Conservation (phyloP, 2,329 filamentous ascomycete genomes). For the Penicillium sp. region DNA sequence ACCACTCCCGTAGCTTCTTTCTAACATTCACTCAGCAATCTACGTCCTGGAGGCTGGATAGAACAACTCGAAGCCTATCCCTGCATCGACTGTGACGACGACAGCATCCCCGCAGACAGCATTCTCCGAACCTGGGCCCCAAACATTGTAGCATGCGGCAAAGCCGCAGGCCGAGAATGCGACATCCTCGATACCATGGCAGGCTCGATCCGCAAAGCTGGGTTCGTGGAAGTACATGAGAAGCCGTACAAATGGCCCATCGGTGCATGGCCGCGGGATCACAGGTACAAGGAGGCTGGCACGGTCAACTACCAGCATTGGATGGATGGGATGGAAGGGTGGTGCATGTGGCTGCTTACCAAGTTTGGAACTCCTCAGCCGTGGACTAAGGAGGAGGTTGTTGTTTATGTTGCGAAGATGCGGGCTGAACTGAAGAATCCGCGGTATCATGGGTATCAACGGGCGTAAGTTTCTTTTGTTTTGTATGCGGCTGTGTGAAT, state of each 20-base stretch:
- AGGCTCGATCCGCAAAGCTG: slow-evolving; percentile 24
- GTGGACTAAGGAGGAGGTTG: slow-evolving; percentile 15
- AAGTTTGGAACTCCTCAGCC: slow-evolving; percentile 16
- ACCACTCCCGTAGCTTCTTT: neutral
- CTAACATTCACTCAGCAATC: slow-evolving; percentile 10
- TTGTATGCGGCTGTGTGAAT: neutral
- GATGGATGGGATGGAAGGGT: slow-evolving; percentile 30
- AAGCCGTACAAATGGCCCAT: slow-evolving; percentile 32
- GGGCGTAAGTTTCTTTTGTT: slow-evolving; percentile 6
- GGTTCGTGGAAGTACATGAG: slow-evolving; percentile 35
- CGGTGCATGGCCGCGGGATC: slow-evolving; percentile 33
- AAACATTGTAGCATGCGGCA: slow-evolving; percentile 18
- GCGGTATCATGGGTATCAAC: slow-evolving; percentile 10
- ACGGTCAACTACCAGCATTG: slow-evolving; percentile 29
- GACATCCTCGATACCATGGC: slow-evolving; percentile 25
- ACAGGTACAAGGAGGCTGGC: slow-evolving; percentile 42
- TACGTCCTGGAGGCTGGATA: slow-evolving; percentile 23
- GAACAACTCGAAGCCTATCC: slow-evolving; percentile 20
- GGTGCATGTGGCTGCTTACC: slow-evolving; percentile 32
- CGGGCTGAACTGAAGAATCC: slow-evolving; percentile 11
- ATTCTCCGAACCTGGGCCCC: slow-evolving; percentile 15
- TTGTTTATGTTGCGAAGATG: slow-evolving; percentile 14
- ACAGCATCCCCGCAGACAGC: slow-evolving; percentile 14
- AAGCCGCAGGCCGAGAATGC: slow-evolving; percentile 21
- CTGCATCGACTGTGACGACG: slow-evolving; percentile 16